phyloP scores from a whole-genome alignment of 1,139 yeast genomes.

The Saccharomycopsis phalli region DNA sequence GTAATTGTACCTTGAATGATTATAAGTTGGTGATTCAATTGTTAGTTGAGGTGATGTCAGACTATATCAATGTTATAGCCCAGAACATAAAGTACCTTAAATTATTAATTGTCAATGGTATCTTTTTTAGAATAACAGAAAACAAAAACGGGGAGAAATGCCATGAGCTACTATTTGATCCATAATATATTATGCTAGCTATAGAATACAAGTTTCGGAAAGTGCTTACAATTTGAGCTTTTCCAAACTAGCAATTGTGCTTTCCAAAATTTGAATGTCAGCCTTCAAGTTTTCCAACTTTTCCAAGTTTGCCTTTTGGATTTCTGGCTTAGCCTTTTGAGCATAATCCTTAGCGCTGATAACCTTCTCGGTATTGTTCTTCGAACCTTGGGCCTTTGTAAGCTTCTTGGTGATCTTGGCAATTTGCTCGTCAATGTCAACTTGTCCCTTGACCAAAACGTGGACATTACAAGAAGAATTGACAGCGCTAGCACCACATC shows the following conservation, averaged over 20 bases:
- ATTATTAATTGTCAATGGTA: slow-evolving; percentile 12
- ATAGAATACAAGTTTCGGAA: neutral
- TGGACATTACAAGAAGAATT: slow-evolving; percentile 79
- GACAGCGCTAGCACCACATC: slow-evolving; percentile 81
- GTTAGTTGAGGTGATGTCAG: slow-evolving; percentile 7
- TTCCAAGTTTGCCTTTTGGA: slow-evolving; percentile 65
- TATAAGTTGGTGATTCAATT: slow-evolving; percentile 11
- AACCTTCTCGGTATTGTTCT: slow-evolving; percentile 47
- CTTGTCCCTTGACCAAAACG: slow-evolving; percentile 86
- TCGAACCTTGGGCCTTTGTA: slow-evolving; percentile 41
- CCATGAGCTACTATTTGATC: neutral
- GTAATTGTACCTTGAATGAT: slow-evolving; percentile 7
- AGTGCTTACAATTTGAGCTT: slow-evolving; percentile 53
- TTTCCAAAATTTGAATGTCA: slow-evolving; percentile 78
- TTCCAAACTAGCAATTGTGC: slow-evolving; percentile 67
- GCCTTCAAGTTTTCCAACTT: slow-evolving; percentile 68
- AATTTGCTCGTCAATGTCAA: slow-evolving; percentile 87
- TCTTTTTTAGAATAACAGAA: slow-evolving; percentile 10
- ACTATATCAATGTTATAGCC: slow-evolving; percentile 7
- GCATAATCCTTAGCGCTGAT: slow-evolving; percentile 73
- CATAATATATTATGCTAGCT: slow-evolving; percentile 2
- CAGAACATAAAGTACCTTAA: slow-evolving; percentile 6
- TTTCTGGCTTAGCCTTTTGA: slow-evolving; percentile 74
- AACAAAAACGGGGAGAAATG: neutral
- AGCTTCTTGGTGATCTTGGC: slow-evolving; percentile 73